phyloP scores from a whole-genome alignment of 108 stramenopile genomes.

The Pseudonitzschia multiseries region DNA sequence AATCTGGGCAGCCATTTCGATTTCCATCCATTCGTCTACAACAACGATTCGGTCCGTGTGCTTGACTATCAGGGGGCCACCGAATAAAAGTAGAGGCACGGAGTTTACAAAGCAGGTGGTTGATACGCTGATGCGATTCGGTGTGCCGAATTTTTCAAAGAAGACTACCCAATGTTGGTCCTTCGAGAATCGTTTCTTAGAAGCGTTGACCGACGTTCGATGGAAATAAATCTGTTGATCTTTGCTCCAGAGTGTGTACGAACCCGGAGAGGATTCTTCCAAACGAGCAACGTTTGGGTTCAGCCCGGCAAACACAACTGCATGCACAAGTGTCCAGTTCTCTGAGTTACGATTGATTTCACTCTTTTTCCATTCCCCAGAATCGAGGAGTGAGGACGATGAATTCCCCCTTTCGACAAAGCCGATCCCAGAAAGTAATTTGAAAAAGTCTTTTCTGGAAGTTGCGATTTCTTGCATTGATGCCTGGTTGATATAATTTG shows the following conservation, averaged over 20 bases:
- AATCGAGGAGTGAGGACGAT: conserved; percentile 5
- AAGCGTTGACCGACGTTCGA: conserved; percentile 53
- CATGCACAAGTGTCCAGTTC: conserved; percentile 62
- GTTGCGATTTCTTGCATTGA: conserved; percentile 79
- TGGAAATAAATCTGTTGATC: conserved; percentile 65
- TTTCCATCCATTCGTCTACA: conserved; percentile 71
- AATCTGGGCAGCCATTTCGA: conserved; percentile 67
- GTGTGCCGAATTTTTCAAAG: conserved; percentile 79
- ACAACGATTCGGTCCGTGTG: conserved; percentile 58
- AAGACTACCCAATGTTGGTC: conserved; percentile 56
- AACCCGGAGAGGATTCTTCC: conserved; percentile 20
- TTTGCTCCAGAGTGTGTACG: conserved; percentile 45
- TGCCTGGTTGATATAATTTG: conserved; percentile 71
- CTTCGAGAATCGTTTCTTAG: conserved; percentile 15
- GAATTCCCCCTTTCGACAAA: conserved; percentile 54
- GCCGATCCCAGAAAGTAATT: conserved; percentile 75
- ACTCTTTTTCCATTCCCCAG: conserved; percentile 21
- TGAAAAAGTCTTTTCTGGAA: conserved; percentile 73
- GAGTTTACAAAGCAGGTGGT: conserved; percentile 71
- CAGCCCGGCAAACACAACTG: conserved; percentile 90
- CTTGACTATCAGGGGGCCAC: conserved; percentile 50
- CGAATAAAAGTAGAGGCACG: conserved; percentile 63
- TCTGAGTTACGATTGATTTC: conserved; percentile 44
- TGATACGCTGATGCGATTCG: conserved; percentile 50
- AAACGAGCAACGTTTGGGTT: conserved; percentile 88